Base-by-base conservation (phyloP, 225 moss, liverwort and hornwort species). In the Anthoceros angustus region DNA sequence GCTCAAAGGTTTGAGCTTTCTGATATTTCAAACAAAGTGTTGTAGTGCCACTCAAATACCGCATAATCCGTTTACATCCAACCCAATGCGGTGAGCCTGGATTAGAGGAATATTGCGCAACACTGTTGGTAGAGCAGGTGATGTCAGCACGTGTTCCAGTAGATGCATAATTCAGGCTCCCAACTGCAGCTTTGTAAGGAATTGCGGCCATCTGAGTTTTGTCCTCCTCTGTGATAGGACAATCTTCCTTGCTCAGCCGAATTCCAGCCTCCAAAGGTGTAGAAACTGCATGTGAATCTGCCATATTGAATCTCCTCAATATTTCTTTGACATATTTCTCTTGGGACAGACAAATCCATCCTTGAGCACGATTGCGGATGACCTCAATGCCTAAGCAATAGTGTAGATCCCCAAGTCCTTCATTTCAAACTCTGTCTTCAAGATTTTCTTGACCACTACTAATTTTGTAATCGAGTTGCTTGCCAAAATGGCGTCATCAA, bases 191-290 rank as follows among this genome's bases (percentile, higher is more conserved):
- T 67, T 45, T 23, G 38, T 67, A 0, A 20, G 12, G 67, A 23
- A 67, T 41, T 12, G 12, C 45, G 24, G 12, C 40, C 67, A 8
- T 46, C 6, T 66, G 20, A 41, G 15, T 43, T 42, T 66, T 42
- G 18, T 66, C 42, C 25, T 67, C 45, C 48, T 67, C 42, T 43
- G 12, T 45, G 23, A 32, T 43, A 8, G 45, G 67, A 67, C 12
- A 42, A 43, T 23, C 25, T 41, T 67, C 67, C 42, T 42, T 42
- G 43, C 43, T n/a, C 5, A 67, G 43, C 67, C 42, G 20, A 66
- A 66, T 43, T 9, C 65, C 41, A 40, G 65, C 65, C 24, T 67
- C 67, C 20, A 67, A 9, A 39, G 67, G 67, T 39, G 67, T 67
- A 12, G n/a, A 15, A 67, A 67, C 39, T 42, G 39, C 42, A 23